Base-by-base conservation (phyloP, 2,329 filamentous ascomycete species). In the Fusarium sp. region DNA sequence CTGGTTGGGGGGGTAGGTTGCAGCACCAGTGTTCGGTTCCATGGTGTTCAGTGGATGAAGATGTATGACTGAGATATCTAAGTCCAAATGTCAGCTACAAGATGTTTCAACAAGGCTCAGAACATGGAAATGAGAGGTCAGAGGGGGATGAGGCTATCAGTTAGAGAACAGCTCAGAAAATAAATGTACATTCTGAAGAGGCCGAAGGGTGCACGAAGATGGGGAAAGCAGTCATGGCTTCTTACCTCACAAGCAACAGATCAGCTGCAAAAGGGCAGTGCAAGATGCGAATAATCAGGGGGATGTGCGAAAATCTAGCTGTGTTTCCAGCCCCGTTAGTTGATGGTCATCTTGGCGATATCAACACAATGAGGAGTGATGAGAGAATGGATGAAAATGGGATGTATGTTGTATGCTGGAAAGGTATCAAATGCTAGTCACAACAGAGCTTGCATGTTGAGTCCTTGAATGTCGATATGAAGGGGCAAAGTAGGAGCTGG, bases 51-150 rank as follows among this genome's bases (percentile, higher is more conserved):
- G 64, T 49, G 72, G 63, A 65, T 76, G 73, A 75, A 74, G 73
- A 73, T 77, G 75, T 81, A 81, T 78, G 75, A 76, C 72, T 78
- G 76, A 72, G 61, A 68, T 62, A 71, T 67, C 69, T 73, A 50
- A 24, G 17, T 22, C 9, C n/a, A 22, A 18, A 13, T 13, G 39
- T 50, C 26, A 60, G 58, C 18, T 18, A 17, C 15, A 14, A 14
- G 10, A 14, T 28, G 14, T 31, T 7, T 20, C 7, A 13, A 43
- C 17, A 17, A 22, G 13, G 11, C 15, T 15, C 17, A 13, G 15
- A 42, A 15, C 6, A 24, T 13, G 39, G 15, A 24, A 9, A 31
- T 31, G 20, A 24, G 20, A 15, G 28, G 28, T 31, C 38, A 34
- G 4, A 20, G 14, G 13, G 34, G 38, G 22, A 39, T 9, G 18